Evolutionary conservation across 1,284 basidiomycete genomes (phyloP).

Genomic region (Ceratobasidium sp.): DNA sequence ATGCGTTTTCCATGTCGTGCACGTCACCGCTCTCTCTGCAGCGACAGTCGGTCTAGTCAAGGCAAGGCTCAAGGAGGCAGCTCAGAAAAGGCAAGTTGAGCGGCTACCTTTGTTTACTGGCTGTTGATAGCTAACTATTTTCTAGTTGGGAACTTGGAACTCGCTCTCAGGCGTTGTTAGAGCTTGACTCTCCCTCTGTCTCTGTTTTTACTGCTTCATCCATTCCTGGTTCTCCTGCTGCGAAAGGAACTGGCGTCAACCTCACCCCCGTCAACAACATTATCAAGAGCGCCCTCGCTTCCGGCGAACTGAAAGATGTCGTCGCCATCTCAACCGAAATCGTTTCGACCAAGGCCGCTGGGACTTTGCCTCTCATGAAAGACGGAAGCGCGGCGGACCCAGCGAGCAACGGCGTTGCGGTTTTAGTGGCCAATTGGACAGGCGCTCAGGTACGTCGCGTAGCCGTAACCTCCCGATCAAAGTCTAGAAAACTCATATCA

Average conservation of each 20-base stretch:
- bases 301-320: conserved; percentile 61
- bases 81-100: conserved; percentile 38
- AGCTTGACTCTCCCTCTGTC: conserved; percentile 69
- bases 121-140: background rate
- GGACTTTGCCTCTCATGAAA: conserved; percentile 57
- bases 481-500: no score
- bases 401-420: conserved; percentile 78
- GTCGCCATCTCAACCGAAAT: conserved; percentile 67
- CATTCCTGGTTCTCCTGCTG: conserved; percentile 50
- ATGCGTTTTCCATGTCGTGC: conserved; percentile 9
- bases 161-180: conserved; percentile 73
- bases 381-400: conserved; percentile 83
- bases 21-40: conserved; percentile 13
- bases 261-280: conserved; percentile 55
- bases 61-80: conserved; percentile 29
- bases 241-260: conserved; percentile 59
- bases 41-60: conserved; percentile 36
- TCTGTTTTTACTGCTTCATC: conserved; percentile 66
- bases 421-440: conserved; percentile 83
- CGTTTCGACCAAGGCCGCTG: conserved; percentile 56
- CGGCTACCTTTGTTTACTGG: background rate
- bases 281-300: conserved; percentile 48
- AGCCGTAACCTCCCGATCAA: background rate
- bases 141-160: conserved; percentile 87
- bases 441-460: conserved; percentile 47